Conservation (phyloP, 345 rosid species). For the Isatis tinctoria region DNA sequence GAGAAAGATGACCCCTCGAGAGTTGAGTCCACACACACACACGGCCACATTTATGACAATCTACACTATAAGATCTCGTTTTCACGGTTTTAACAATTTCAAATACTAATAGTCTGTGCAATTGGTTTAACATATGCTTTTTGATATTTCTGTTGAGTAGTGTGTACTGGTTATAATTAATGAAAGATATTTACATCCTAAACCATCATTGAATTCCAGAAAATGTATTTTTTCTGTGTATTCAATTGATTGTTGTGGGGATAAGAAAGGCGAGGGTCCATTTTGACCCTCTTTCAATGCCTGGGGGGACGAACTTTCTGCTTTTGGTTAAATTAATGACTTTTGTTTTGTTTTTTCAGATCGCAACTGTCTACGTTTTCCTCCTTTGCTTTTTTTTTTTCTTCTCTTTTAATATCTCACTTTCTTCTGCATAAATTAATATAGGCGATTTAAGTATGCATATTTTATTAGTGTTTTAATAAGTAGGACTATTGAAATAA, state of each 20-base stretch:
- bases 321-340: slow-evolving; percentile 31
- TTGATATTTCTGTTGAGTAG: not conserved
- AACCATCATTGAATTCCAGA: slow-evolving; percentile 2
- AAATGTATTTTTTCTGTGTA: not conserved
- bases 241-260: slow-evolving; percentile 22
- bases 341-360: not conserved
- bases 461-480: not conserved
- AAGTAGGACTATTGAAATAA: not conserved
- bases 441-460: not conserved
- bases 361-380: slow-evolving; percentile 26
- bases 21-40: slow-evolving; percentile 27
- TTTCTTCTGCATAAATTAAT: not conserved
- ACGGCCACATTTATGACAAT: slow-evolving; percentile 27
- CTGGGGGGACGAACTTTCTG: slow-evolving; percentile 18
- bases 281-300: slow-evolving; percentile 30
- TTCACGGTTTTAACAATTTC: not conserved
- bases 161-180: slow-evolving; percentile 5
- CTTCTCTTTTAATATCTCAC: not conserved
- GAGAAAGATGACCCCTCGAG: slow-evolving; percentile 16
- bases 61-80: slow-evolving; percentile 5
- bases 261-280: slow-evolving; percentile 17
- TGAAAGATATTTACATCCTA: slow-evolving; percentile 2
- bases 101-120: not conserved
- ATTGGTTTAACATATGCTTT: not conserved
- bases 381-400: not conserved